Evolutionary conservation across 1,284 basidiomycete genomes (phyloP), one percentile per base, ranked within the genome.

Genomic region (Chiua sp.): DNA sequence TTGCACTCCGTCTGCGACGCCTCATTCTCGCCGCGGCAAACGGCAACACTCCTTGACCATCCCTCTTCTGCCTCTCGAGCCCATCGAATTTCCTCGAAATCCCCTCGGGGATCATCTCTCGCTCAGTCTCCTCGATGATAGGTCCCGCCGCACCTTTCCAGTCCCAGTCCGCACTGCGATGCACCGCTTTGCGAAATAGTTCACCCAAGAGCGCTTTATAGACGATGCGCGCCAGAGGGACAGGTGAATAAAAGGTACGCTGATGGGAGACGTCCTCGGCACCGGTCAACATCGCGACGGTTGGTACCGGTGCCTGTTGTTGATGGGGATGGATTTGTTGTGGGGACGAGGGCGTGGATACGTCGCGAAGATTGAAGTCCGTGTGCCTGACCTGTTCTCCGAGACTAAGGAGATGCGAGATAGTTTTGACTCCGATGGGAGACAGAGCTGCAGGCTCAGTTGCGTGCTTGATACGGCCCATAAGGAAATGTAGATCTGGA

Each of bases 21-120:
- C 57, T 67, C 61, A 71, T 72, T 59, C 71, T 70, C 56, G 70
- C 67, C 18, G 64, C 69, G 8, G 61, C 57, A 47, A 63, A 71
- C 12, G 71, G 69, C 33, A 73, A 55, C 32, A 57, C 35, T 0
- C 48, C 57, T 15, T 52, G 47, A 5, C 32, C 15, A 13, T 39
- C 51, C 20, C 48, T 52, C 50, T 39, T 37, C 35, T 48, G 37
- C 23, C 46, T 37, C 28, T 53, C 59, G 49, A 10, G 7, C 20
- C 15, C 35, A 18, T 56, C 56, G 1, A 46, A 49, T 22, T 20
- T 33, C 35, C 20, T 18, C 11, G 20, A 20, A 2, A 51, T 2
- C n/a, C 53, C 53, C n/a, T 61, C 51, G 1, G 68, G 68, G 18
- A 74, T 37, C 72, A 75, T 70, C 47, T 68, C 62, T 5, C 47